A percentile compares a stretch with the other conserved stretches of the same genome.
phyloP scores from a whole-genome alignment of 1,139 yeast genomes.

The Pichia sp. region DNA sequence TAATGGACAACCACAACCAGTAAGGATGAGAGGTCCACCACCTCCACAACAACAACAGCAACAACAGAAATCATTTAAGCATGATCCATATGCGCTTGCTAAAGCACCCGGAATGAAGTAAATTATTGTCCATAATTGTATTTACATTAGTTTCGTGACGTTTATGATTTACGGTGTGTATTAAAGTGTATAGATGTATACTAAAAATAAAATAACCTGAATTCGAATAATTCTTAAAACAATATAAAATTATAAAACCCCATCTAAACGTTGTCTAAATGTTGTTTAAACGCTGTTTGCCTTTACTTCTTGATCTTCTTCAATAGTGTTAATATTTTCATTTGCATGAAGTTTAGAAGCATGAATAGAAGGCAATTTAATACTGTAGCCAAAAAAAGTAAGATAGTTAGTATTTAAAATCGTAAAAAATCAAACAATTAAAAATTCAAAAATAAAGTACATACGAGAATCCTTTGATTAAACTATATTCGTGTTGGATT shows the following conservation, averaged over 20 bases:
- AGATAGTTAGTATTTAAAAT: too few relatives aligned
- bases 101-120: conserved; percentile 5
- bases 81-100: conserved; percentile 19
- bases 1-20: conserved; percentile 7
- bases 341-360: conserved; percentile 37
- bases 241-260: neutral
- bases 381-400: conserved; percentile 25
- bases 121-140: too few relatives aligned
- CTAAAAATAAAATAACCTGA: too few relatives aligned
- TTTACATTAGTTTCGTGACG: too few relatives aligned
- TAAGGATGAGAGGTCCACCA: conserved; percentile 13
- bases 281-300: conserved; percentile 26
- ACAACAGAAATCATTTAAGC: conserved; percentile 16
- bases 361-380: conserved; percentile 47
- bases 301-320: conserved; percentile 57
- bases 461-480: conserved; percentile 61
- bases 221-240: too few relatives aligned
- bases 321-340: conserved; percentile 47
- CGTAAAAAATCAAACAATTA: too few relatives aligned
- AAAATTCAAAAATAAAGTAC: conserved; percentile 7
- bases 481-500: conserved; percentile 55
- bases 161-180: too few relatives aligned
- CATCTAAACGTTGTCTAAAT: too few relatives aligned
- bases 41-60: conserved; percentile 11
- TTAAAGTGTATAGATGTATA: too few relatives aligned